Evolutionary conservation across 176 grass and related monocot species (phyloP), one percentile per base, ranked within the genome.

Genomic region (Eleusine coracana): DNA sequence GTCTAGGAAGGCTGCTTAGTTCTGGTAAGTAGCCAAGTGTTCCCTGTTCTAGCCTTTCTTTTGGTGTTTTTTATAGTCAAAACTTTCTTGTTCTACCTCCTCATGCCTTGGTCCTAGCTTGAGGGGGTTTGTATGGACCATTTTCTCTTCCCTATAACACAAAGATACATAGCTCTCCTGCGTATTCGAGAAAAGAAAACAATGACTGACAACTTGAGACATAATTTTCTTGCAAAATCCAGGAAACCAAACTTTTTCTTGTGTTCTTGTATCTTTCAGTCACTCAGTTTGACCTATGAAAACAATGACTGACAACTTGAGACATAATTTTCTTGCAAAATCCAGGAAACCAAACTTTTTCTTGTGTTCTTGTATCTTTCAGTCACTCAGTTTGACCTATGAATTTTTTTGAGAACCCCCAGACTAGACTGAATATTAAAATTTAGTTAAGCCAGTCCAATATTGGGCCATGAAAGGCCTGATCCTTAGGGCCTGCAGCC

Each of bases 391-490:
- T 68, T 52, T 69, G 8, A 6, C 14, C 38, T 71, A 49, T 68
- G 9, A 82, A 42, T 42, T 64, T 8, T 82, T 82, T 70, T 18
- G 7, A 38, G 34, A 15, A 66, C 37, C 46, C 9, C 21, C 71
- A 68, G 48, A 23, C 46, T 64, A 55, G 2, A 69, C 11, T 81
- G 51, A 23, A 40, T 17, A 65, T 65, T 64, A 21, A 55, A 42
- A 54, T 78, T 72, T 16, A 41, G n/a, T 44, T 48, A 76, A 63
- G 15, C 36, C 37, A 45, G 14, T 45, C 40, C 27, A 88, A 52
- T 21, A 44, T 79, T 73, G 68, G 76, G 68, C 58, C 56, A 86
- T n/a, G 71, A 79, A 56, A 73, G 3, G 8, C 39, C 38, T 40
- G 28, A 68, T 46, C 21, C 52, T 72, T 63, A 70, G 66, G 74